Base-by-base conservation (phyloP, 2,329 filamentous ascomycete species). In the Ophiostoma sp. region DNA sequence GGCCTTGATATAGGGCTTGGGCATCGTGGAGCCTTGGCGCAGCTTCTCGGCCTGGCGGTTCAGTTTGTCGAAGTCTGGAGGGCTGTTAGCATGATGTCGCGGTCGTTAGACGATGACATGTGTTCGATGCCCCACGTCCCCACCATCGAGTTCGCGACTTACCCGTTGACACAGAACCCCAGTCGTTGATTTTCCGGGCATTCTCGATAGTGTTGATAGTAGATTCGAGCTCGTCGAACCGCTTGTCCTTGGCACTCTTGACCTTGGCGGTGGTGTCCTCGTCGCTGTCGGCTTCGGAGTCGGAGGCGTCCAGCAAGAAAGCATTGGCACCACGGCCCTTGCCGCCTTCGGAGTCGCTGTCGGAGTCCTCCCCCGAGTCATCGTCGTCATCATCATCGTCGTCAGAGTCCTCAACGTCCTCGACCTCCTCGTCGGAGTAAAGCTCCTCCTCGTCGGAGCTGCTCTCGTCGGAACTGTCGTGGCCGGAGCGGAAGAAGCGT, bases 241-340 rank as follows among this genome's bases (percentile, higher is more conserved):
- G 88, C 86, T 99, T 99, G 83, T 98, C 93, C 82, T 98, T 98
- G 76, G 94, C 93, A 80, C 93, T 97, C 86, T 96, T 97, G 76
- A 98, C 91, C 75, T 95, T 87, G 75, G 89, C 92, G 72, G 89
- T 87, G 73, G 87, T 87, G 73, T 97, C 94, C 72, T 95, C 92
- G 72, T 95, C 93, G 77, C 93, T 93, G 75, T 93, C 75, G 7
- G 93, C 91, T 75, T 89, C 92, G 66, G 95, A 92, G 69, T 87
- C 52, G 38, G 49, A 89, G 12, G 78, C 82, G 73, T 86, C 88
- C 74, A 89, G 86, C 85, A 98, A 88, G 89, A 99, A 99, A 76
- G 88, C 86, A 76, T 84, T 88, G 73, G 90, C 89, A 77, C 93
- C 93, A 42, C 82, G 85, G 75, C 87, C 87, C 73, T 86, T 86